Base-by-base conservation (phyloP, 495 filamentous ascomycete species). In the Aspergillus nidulans region DNA sequence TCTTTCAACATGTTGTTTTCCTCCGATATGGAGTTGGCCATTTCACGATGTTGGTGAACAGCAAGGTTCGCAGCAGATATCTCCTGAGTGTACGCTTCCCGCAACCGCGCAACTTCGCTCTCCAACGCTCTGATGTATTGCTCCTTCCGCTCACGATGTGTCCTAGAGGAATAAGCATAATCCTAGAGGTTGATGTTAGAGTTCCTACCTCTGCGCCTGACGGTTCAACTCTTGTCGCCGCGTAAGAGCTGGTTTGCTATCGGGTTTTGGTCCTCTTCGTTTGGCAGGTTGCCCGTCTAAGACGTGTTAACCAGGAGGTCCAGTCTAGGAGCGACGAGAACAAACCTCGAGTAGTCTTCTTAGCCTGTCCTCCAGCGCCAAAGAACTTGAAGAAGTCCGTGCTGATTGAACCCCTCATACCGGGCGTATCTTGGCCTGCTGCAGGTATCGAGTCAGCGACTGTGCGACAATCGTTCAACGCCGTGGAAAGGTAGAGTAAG, bases 91-190 rank as follows among this genome's bases (percentile, higher is more conserved):
- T 75, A 78, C 12, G 73, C 64, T 53, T 77, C 72, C 63, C 82
- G 79, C 55, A 85, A 72, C 48, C 89, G 87, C 19, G 90, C 79
- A 7, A 96, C 85, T 70, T 96, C 90, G 62, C 90, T 86, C 67
- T 97, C 92, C 52, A 97, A 81, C n/a, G 84, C 80, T 69, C 90
- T 90, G 78, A 96, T 92, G 65, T 97, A 97, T 62, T 88, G 82
- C 71, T 97, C 94, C 68, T 97, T 97, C 54, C 94, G 86, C 70
- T 98, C 94, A 43, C 94, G 91, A 73, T 97, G 92, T 21, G 94
- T 96, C 65, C 92, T 87, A 16, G 47, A 19, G 60, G 44, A 39
- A 25, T 55, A 46, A 57, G 47, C 44, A 44, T 19, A 23, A 5
- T 6, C 28, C 52, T 15, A 10, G 2, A 30, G 7, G 30, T 19